Percentiles rank a stretch among this genome's conserved stretches.
Evolutionary conservation across 192 early-diverging fungal genomes (phyloP).

Genomic region (Lunasporangiospora selenospora): DNA sequence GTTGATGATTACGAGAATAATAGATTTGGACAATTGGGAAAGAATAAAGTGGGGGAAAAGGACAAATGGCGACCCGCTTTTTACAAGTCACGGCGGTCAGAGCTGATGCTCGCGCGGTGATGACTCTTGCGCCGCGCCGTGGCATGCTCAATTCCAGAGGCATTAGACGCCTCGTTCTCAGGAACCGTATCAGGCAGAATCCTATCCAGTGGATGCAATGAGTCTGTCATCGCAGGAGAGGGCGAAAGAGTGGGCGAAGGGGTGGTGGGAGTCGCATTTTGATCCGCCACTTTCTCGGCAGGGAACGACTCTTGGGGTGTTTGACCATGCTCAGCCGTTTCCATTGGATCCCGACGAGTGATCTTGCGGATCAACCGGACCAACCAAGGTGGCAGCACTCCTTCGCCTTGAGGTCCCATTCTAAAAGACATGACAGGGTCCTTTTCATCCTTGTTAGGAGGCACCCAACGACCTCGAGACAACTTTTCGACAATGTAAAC

Average conservation of each 20-base stretch:
- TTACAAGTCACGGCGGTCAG: constrained; percentile 2
- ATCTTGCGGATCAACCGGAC: constrained; percentile 36
- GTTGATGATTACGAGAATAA: constrained; percentile 2
- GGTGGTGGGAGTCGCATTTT: too few species aligned
- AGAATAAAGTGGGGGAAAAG: neutral
- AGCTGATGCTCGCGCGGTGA: constrained; percentile 27
- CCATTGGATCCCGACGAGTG: constrained; percentile 30
- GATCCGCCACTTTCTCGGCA: neutral
- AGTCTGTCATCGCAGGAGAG: neutral
- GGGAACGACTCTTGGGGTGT: constrained; percentile 27
- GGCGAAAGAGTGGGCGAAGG: too few species aligned
- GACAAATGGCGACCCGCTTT: neutral
- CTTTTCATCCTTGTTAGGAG: constrained; percentile 42
- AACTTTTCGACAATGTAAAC: constrained; percentile 63
- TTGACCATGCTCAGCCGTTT: constrained; percentile 24
- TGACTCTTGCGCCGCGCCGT: constrained; percentile 14
- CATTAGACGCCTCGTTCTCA: neutral
- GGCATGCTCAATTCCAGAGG: constrained; percentile 12
- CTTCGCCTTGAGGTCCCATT: constrained; percentile 45
- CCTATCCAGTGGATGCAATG: constrained; percentile 8
- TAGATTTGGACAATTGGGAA: neutral
- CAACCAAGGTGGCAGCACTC: constrained; percentile 42
- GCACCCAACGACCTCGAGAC: constrained; percentile 59
- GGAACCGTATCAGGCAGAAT: constrained; percentile 4
- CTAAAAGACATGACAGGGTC: constrained; percentile 44